Conservation (phyloP, 805 yeast species). For the Yarrowia yakushimensis region DNA sequence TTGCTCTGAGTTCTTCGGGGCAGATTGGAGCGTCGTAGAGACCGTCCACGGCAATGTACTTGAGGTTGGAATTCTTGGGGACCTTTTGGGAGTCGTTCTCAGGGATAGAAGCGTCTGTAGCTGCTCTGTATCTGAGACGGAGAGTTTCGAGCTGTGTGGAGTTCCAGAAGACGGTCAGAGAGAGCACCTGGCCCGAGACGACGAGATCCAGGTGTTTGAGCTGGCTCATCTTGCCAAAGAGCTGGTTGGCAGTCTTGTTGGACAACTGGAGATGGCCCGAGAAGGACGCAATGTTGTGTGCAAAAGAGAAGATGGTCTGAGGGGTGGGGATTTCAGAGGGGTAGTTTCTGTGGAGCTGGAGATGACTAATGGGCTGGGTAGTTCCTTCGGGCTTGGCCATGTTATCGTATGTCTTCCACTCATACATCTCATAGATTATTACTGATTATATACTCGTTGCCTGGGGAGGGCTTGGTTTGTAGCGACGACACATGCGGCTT, state of each 20-base stretch:
- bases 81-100: not conserved
- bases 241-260: not conserved
- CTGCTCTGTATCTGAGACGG: not conserved
- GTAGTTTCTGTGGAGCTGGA: constrained; percentile 17
- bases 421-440: not conserved
- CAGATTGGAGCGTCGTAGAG: not conserved
- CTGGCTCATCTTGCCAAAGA: not conserved
- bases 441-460: constrained; percentile 10
- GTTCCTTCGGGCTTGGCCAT: not conserved
- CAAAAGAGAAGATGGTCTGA: not conserved
- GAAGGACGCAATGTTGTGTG: not conserved
- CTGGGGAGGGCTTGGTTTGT: not conserved
- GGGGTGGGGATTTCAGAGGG: not conserved
- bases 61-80: not conserved
- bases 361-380: not conserved
- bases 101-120: not conserved
- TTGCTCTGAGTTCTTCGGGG: not conserved
- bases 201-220: constrained; percentile 14
- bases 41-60: not conserved
- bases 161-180: constrained; percentile 8
- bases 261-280: constrained; percentile 15
- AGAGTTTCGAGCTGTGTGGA: constrained; percentile 8
- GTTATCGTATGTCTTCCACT: too few species aligned
- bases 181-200: not conserved
- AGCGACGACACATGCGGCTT: too few species aligned